Evolutionary conservation across 495 filamentous ascomycete genomes (phyloP), one percentile per base, ranked within the genome.

Genomic region (Sphaerosporella brunnea): DNA sequence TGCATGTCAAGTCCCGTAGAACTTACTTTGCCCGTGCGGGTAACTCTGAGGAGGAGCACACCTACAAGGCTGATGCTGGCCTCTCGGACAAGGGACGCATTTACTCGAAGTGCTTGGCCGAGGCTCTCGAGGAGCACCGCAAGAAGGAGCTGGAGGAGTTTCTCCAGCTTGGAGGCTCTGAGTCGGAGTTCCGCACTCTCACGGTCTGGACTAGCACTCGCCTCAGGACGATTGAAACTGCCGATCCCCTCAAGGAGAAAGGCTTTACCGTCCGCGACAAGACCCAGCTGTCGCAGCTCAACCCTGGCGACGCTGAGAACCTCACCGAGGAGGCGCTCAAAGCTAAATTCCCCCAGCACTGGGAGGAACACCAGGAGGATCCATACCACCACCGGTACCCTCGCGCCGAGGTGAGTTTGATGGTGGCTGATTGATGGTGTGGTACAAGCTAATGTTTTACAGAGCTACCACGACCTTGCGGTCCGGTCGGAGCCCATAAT

Each of bases 401-500:
- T 23, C 73, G 90, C 40, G 90, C 88, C 35, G 90, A 99, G 70
- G 86, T 87, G 69, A n/a, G n/a, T n/a, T n/a, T n/a, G n/a, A n/a
- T n/a, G n/a, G n/a, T n/a, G n/a, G n/a, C n/a, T n/a, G n/a, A n/a
- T n/a, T n/a, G n/a, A n/a, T n/a, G n/a, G n/a, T n/a, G n/a, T n/a
- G n/a, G n/a, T n/a, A n/a, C n/a, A n/a, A n/a, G n/a, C 28, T 32
- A 30, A 24, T 48, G 34, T 24, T 34, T n/a, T 18, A 35, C 49
- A 87, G 84, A 96, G 88, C 19, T 99, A 99, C 62, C 90, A 99
- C 63, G 90, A 99, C 60, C 75, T 99, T 32, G 92, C 92, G 20
- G 90, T 96, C 47, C 82, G 92, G 18, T 75, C 96, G n/a, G 92
- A 99, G 63, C 92, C 92, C 7, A 90, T 99, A 51, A 99, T 99